These are phyloP conservation scores for Metarhizium robertsii DNA, from an alignment of 2,329 filamentous ascomycete species.

Conservation along the genomic window DNA sequence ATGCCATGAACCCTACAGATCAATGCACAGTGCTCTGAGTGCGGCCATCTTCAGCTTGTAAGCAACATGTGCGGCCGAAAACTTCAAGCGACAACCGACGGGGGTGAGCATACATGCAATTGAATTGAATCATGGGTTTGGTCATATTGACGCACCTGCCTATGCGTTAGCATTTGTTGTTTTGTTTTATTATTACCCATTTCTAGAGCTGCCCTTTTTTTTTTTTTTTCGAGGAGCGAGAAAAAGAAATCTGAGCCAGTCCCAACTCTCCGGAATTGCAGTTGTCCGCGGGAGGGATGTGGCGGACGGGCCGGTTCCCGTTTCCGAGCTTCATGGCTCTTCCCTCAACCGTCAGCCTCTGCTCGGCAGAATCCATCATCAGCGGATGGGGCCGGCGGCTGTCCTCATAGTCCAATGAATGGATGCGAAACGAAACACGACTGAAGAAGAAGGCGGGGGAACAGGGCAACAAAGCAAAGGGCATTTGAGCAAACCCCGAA, in stretches of 20 bases:
- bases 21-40: too few species aligned
- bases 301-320: background rate
- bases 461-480: background rate
- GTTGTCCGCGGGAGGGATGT: background rate
- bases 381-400: too few species aligned
- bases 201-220: too few species aligned
- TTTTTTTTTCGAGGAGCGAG: background rate
- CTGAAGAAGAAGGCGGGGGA: background rate
- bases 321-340: background rate
- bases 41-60: too few species aligned
- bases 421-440: background rate
- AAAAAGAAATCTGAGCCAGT: background rate
- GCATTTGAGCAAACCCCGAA: background rate
- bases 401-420: too few species aligned
- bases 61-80: too few species aligned
- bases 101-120: background rate
- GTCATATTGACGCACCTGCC: background rate
- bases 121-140: background rate
- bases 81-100: too few species aligned
- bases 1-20: too few species aligned
- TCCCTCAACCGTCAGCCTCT: background rate
- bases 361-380: background rate
- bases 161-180: too few species aligned
- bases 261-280: background rate
- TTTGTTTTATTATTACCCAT: too few species aligned